These are phyloP conservation scores for Ustilago xerochloae DNA, from an alignment of 1,284 basidiomycete genomes.

Conservation along the genomic window DNA sequence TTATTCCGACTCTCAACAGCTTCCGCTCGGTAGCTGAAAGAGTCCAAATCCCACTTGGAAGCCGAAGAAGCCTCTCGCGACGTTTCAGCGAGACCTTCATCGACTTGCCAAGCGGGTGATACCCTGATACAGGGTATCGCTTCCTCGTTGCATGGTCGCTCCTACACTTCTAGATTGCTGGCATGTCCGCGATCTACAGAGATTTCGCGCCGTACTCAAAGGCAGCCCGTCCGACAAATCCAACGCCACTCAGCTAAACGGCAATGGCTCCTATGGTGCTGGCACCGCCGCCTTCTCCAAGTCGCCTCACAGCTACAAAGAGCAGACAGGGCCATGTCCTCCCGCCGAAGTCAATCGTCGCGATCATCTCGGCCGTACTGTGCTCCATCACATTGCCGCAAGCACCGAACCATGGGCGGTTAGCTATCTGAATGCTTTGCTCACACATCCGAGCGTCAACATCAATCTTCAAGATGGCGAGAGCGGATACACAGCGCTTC, in stretches of 20 bases:
- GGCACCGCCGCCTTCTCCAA: conserved; percentile 26
- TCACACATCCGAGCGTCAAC: conserved; percentile 81
- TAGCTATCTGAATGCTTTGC: conserved; percentile 83
- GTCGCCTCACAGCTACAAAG: conserved; percentile 43
- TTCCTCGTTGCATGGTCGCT: conserved; percentile 53
- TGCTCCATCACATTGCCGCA: conserved; percentile 83
- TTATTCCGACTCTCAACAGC: conserved; percentile 8
- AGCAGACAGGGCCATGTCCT: conserved; percentile 53
- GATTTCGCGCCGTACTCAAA: conserved; percentile 61
- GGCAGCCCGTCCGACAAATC: conserved; percentile 49
- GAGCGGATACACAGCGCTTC: conserved; percentile 85
- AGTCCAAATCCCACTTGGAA: conserved; percentile 43
- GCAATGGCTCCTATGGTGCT: conserved; percentile 14
- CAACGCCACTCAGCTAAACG: conserved; percentile 22
- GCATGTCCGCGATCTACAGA: conserved; percentile 62
- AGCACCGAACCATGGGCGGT: conserved; percentile 74
- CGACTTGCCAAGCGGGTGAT: conserved; percentile 44
- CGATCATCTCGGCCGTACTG: conserved; percentile 80
- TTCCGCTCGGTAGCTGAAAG: conserved; percentile 5
- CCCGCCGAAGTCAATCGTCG: conserved; percentile 77
- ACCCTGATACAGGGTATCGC: conserved; percentile 45
- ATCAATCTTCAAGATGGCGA: conserved; percentile 80
- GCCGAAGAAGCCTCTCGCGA: conserved; percentile 28
- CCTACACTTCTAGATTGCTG: conserved; percentile 64
- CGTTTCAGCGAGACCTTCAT: conserved; percentile 13